Conservation (phyloP, 495 filamentous ascomycete species). For the Durotheca rogersii region DNA sequence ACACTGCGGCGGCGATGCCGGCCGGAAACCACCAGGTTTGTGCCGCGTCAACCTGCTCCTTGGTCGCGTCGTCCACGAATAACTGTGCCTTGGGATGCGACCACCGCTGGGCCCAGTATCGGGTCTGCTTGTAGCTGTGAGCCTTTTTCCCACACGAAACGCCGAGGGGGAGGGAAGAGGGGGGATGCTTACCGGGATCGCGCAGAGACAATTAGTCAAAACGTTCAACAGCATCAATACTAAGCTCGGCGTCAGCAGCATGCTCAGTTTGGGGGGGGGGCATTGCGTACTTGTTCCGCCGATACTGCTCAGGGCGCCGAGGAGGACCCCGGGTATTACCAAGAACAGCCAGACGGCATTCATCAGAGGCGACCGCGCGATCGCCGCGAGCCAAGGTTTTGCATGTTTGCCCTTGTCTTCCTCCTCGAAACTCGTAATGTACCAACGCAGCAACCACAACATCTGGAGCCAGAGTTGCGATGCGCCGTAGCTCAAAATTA, state of each 20-base stretch:
- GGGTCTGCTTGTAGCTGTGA: too few species aligned
- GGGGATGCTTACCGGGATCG: background rate
- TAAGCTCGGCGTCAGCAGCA: background rate
- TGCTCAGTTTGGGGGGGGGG: background rate
- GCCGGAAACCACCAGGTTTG: conserved; percentile 12
- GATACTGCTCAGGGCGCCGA: background rate
- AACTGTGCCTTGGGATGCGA: conserved; percentile 6
- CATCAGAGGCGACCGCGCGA: background rate
- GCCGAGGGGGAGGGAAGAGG: too few species aligned
- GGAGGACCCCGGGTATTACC: background rate
- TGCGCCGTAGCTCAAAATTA: conserved; percentile 1
- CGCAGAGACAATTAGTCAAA: conserved; percentile 1
- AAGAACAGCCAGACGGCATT: background rate
- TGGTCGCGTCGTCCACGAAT: conserved; percentile 8
- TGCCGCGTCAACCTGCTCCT: conserved; percentile 7
- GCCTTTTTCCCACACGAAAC: too few species aligned
- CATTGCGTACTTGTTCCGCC: background rate
- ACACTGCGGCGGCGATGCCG: conserved; percentile 24
- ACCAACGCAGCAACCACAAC: conserved; percentile 2
- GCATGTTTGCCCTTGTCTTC: background rate
- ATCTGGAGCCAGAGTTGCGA: conserved; percentile 5
- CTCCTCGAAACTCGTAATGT: background rate
- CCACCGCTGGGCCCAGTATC: conserved; percentile 4
- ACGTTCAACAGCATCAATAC: background rate
- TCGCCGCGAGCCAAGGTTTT: background rate